Percentiles rank a stretch among this genome's conserved stretches.
These are phyloP conservation scores for Botryotinia convoluta DNA, from an alignment of 2,329 filamentous ascomycete species.

Conservation along the genomic window DNA sequence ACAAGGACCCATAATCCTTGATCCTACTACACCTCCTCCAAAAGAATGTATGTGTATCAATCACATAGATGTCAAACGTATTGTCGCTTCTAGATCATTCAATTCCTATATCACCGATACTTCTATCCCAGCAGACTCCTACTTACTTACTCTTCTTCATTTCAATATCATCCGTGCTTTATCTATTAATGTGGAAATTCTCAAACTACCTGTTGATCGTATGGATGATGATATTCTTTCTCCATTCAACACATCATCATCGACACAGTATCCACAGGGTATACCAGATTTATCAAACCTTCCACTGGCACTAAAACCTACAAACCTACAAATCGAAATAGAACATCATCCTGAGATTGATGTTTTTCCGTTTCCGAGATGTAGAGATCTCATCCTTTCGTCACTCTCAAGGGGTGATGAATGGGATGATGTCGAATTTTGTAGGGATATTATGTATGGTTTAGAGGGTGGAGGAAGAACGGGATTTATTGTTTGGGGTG, in stretches of 20 bases:
- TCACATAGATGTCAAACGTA: background rate
- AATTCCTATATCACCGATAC: slow-evolving; percentile 1
- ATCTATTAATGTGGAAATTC: slow-evolving; percentile 37
- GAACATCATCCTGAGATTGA: slow-evolving; percentile 45
- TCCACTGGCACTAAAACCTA: slow-evolving; percentile 39
- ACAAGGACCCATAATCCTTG: background rate
- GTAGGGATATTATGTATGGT: slow-evolving; percentile 41
- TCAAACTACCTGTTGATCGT: slow-evolving; percentile 28
- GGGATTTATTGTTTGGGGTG: slow-evolving; percentile 49
- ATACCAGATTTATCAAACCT: slow-evolving; percentile 11
- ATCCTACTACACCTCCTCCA: background rate
- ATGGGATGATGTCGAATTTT: slow-evolving; percentile 41
- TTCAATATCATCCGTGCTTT: slow-evolving; percentile 42
- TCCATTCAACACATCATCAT: slow-evolving; percentile 21
- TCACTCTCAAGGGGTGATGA: slow-evolving; percentile 37
- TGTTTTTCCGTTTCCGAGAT: slow-evolving; percentile 40
- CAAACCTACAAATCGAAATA: slow-evolving; percentile 39
- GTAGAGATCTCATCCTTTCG: slow-evolving; percentile 42
- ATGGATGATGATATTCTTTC: slow-evolving; percentile 27
- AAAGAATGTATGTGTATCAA: slow-evolving; percentile 15
- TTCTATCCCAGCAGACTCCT: slow-evolving; percentile 27
- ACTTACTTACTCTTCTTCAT: slow-evolving; percentile 40
- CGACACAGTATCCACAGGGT: background rate
- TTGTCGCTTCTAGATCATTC: slow-evolving; percentile 19
- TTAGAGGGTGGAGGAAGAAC: slow-evolving; percentile 30